Base-by-base conservation (phyloP, 768 basidiomycete genomes). In the Suillus discolor region DNA sequence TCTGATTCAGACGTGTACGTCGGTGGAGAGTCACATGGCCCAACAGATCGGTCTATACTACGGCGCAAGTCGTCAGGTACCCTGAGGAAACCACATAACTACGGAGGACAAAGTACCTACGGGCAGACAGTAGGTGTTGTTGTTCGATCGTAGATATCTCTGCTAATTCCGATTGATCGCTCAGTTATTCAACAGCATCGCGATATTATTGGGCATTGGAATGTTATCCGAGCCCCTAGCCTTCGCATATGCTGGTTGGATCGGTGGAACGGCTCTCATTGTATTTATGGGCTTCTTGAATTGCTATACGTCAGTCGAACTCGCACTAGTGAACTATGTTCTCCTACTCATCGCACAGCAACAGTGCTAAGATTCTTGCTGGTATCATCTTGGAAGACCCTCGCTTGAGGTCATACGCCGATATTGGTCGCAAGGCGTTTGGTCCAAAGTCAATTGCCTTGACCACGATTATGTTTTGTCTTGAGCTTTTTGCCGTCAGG, bases 211-310 rank as follows among this genome's bases (percentile, higher is more conserved):
- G 23, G 95, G 95, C 7, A 90, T 96, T 67, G 95, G 95, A 5
- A 89, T 97, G 83, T 83, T 96, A 20, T 93, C 93, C 15, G 89
- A 94, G 73, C 94, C 95, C 0, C 82, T 97, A 31, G 96, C 96
- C 0, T 97, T 97, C 71, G 88, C 95, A 1, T 94, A 93, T 71
- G 87, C 94, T 2, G 97, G 96, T 4, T 98, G 96, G 96, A 78
- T 90, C 20, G 80, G 83, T 44, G 96, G 97, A 1, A 89, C 89
- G 1, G 8, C 84, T 31, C 80, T 98, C 18, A 86, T 97, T 65
- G 73, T 93, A 13, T 85, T 86, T 62, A 96, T 94, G 71, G 94
- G 91, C 0, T 83, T 84, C 65, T 76, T 96, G 20, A 90, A 94
- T 9, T 97, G 94, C 73, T 93, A 97, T 76, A 96, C 94, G 94